Evolutionary conservation across 306 rosid species (phyloP), one percentile per base, ranked within the genome.

Genomic region (Echinosophora koreensis): DNA sequence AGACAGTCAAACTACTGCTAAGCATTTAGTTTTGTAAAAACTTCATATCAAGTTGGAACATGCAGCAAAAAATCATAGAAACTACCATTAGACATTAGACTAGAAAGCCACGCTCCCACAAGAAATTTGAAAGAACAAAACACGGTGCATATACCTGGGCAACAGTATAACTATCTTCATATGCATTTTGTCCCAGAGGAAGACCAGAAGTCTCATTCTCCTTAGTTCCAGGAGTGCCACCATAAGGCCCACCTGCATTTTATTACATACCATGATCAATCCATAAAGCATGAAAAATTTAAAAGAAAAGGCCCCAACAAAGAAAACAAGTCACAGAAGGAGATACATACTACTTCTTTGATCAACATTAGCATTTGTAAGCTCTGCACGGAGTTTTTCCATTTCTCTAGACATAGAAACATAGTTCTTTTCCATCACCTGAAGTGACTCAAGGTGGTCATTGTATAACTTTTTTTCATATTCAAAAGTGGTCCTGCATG

Each of bases 401-500:
- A 92, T 88, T 86, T 92, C 99, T 89, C 87, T 88, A 78, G 96
- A 89, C 99, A 92, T 96, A 59, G 97, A 87, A 69, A 87, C 77
- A 68, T 91, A 96, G 84, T 96, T 92, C 89, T 89, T 93, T 79
- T 96, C 97, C 99, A 96, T 92, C 78, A 83, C 88, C 85, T 92
- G 98, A 84, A 96, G 98, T 35, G 99, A 92, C 85, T 92, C 97
- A 22, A 96, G 97, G 87, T 91, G 99, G 72, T 92, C 94, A 76
- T 86, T 86, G 89, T 96, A 96, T 72, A 92, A 74, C 80, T 91
- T 96, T 84, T 91, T 92, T 81, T 96, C 98, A 56, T 91, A 91
- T 80, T 91, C 98, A 85, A 84, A 92, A 76, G 93, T 87, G 44
- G 89, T 91, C 87, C 99, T 92, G 93, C 86, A 84, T 56, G 74